Base-by-base conservation (phyloP, 1,284 basidiomycete genomes). In the Moesziomyces sp. region DNA sequence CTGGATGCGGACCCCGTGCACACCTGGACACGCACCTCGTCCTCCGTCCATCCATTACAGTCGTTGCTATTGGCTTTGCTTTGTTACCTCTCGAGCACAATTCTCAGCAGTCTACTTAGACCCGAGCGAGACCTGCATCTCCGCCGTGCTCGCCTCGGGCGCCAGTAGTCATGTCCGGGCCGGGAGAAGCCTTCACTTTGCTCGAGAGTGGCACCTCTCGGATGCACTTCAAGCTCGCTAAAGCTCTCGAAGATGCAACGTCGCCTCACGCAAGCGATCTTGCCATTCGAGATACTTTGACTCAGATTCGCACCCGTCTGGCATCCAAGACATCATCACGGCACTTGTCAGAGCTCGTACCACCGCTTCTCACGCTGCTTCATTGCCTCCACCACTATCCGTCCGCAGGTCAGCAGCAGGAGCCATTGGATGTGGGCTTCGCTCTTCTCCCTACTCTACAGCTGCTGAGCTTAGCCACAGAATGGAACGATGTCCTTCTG, bases 121-220 rank as follows among this genome's bases (percentile, higher is more conserved):
- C 30, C 10, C 11, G 30, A 34, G 30, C 30, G 7, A 13, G 7
- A 34, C 13, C 10, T 5, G 4, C 30, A 34, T 11, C 30, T 34
- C 30, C 30, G 13, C 3, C 30, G 10, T 13, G 10, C 30, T 34
- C 11, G 30, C 5, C 3, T 1, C 30, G 30, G 30, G 10, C 30
- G 4, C 30, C 13, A 34, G 11, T 21, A 19, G 43, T 2, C 47
- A 69, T 69, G 66, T 48, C 66, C 21, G 40, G 40, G n/a, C 35
- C 60, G 1, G 50, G 52, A 19, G 52, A 52, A 21, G 46, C 52
- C 3, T 73, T 74, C 61, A 75, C 75, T 16, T 28, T 77, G 55
- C 66, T 77, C 21, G 75, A 77, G 47, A 72, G 67, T 35, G 67
- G 67, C 49, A 62, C 75, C 45, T 58, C 72, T 24, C 67, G 75